Evolutionary conservation across 805 yeast genomes (phyloP).

Genomic region (Candida ortonii): DNA sequence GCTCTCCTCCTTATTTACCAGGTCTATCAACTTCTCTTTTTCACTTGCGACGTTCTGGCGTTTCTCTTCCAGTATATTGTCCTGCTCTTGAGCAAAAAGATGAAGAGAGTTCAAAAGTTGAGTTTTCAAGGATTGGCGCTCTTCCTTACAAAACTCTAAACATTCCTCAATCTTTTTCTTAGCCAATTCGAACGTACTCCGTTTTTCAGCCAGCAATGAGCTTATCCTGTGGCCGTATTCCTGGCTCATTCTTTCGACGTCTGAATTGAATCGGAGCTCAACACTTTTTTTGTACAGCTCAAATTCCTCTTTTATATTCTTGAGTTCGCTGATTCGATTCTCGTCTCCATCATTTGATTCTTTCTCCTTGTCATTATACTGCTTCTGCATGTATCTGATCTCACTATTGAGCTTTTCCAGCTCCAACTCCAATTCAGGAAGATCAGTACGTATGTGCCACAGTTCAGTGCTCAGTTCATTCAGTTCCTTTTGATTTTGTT

Average conservation of each 20-base stretch:
- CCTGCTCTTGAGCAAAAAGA: background rate
- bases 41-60: slow-evolving; percentile 1
- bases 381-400: slow-evolving; percentile 13
- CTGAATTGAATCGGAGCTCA: slow-evolving; percentile 27
- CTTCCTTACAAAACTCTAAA: background rate
- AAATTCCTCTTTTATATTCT: slow-evolving; percentile 33
- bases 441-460: slow-evolving; percentile 26
- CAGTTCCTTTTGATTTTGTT: slow-evolving; percentile 21
- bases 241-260: slow-evolving; percentile 23
- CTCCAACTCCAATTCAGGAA: slow-evolving; percentile 28
- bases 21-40: background rate
- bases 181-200: slow-evolving; percentile 11
- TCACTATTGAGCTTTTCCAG: slow-evolving; percentile 30
- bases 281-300: slow-evolving; percentile 35
- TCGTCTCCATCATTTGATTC: slow-evolving; percentile 29
- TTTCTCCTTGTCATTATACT: slow-evolving; percentile 29
- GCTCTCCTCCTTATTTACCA: slow-evolving; percentile 1
- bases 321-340: slow-evolving; percentile 25
- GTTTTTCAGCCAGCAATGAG: slow-evolving; percentile 34
- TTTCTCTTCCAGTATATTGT: background rate
- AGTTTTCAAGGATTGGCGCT: slow-evolving; percentile 1
- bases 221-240: slow-evolving; percentile 33
- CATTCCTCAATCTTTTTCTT: slow-evolving; percentile 1
- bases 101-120: background rate
- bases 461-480: slow-evolving; percentile 25